Evolutionary conservation across 2,329 filamentous ascomycete species (phyloP), one percentile per base, ranked within the genome.

Genomic region (Teratosphaeriaceae sp.): DNA sequence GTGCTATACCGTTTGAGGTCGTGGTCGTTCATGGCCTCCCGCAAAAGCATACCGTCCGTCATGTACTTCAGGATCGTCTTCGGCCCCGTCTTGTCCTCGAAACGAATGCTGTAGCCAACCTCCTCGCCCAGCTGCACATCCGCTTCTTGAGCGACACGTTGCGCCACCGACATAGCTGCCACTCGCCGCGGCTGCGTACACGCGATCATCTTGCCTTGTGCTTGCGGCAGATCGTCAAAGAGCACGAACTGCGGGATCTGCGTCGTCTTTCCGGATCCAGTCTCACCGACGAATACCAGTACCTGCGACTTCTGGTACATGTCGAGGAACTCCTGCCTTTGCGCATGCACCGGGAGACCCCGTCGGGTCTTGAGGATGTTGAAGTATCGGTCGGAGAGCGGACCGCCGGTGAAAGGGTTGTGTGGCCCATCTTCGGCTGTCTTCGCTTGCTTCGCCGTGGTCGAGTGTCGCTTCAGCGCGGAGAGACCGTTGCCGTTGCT

Each of bases 191-290:
- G 92, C 68, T 98, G 92, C 5, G 92, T 98, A 75, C 92, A 98
- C 45, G 90, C 92, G 46, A 98, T 84, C 67, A 96, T 82, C 72
- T 96, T 96, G 63, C 80, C 78, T 55, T 82, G 81, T 50, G 80
- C 72, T 58, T 97, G 87, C 20, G 92, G 90, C 23, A 96, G 77
- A 67, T 98, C 92, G 69, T 98, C 92, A 74, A 85, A 97, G 30
- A 98, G 80, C 53, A 98, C 90, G 65, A 96, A 98, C 66, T 98
- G 92, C 2, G 92, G 92, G 48, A 98, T 97, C 73, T 98, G 92
- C 0, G 92, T 98, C 3, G 92, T 98, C 73, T 98, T 98, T 71
- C 92, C 92, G 53, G 92, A 98, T 79, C 94, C 92, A 7, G 92
- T 98, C 74, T 98, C 92, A 72, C 92, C 92, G 52, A 98, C 92